Base-by-base conservation (phyloP, 768 basidiomycete species). In the Panaeolus cyanescens region DNA sequence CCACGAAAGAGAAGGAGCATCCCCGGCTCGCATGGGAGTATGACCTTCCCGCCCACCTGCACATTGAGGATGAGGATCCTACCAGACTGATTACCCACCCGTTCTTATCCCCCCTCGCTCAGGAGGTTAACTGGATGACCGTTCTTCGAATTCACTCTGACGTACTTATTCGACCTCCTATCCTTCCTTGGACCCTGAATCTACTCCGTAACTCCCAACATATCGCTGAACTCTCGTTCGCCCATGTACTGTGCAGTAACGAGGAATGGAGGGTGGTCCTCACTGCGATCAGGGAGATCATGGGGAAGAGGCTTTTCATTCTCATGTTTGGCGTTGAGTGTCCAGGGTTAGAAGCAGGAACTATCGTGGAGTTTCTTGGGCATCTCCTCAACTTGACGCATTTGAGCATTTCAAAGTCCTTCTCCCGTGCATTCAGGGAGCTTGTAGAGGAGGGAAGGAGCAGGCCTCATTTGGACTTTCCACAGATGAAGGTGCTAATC, bases 171-270 rank as follows among this genome's bases (percentile, higher is more conserved):
- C 63, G 65, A 1, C 68, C 68, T 28, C 68, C 68, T 17, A 66
- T 70, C 50, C 45, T 62, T 10, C 62, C 59, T 34, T 70, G 68
- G 68, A 70, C 68, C 1, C 32, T 66, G 22, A 62, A 65, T 0
- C 60, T 70, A 32, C 58, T 70, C 28, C 62, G 60, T 1, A 36
- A 59, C 15, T 63, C 64, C 22, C 40, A 60, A 13, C 36, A 56
- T 50, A 58, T 70, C 4, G 64, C 64, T 1, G 62, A 65, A 20
- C 19, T 70, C 12, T 66, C 68, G 3, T 70, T 70, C 54, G 68
- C 66, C 12, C 61, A 67, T 33, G 63, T 70, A 32, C 39, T 59
- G 12, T 64, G 66, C 33, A 34, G 63, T 8, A 62, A 60, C 31
- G 58, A 65, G 8, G 54, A 56, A 13, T 70, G 68, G 68, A 33